A percentile compares a stretch with the other conserved stretches of the same genome.
Conservation (phyloP, 176 grass and related monocot species). For the Hsuehochloa calcarea region DNA sequence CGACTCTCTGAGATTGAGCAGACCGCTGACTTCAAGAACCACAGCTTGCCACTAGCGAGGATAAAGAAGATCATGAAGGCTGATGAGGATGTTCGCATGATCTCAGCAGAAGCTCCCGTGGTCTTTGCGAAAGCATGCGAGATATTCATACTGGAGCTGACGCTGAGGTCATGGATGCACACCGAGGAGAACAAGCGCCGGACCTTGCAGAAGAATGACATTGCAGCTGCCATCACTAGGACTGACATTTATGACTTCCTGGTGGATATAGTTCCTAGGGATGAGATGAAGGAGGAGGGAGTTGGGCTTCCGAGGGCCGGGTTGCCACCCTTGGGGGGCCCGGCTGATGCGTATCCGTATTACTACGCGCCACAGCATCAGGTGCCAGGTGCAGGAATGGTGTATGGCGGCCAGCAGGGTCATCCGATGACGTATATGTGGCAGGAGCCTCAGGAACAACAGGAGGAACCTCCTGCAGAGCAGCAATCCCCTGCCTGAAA, state of each 20-base stretch:
- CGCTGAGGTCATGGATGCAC: slow-evolving; percentile 64
- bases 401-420: slow-evolving; percentile 35
- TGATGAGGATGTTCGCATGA: slow-evolving; percentile 54
- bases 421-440: slow-evolving; percentile 42
- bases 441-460: slow-evolving; percentile 38
- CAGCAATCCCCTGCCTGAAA: slow-evolving; percentile 29
- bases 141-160: slow-evolving; percentile 61
- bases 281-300: slow-evolving; percentile 43
- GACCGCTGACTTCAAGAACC: slow-evolving; percentile 57
- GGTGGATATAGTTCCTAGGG: slow-evolving; percentile 50
- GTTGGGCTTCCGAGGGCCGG: slow-evolving; percentile 35
- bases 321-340: slow-evolving; percentile 31
- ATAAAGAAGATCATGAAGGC: slow-evolving; percentile 81
- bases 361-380: slow-evolving; percentile 32
- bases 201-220: slow-evolving; percentile 59
- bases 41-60: slow-evolving; percentile 52
- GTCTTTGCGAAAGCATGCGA: slow-evolving; percentile 58
- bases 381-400: slow-evolving; percentile 31
- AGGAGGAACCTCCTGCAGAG: slow-evolving; percentile 11
- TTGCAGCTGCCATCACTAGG: slow-evolving; percentile 46
- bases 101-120: slow-evolving; percentile 57
- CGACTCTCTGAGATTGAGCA: slow-evolving; percentile 51
- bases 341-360: slow-evolving; percentile 34
- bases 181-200: slow-evolving; percentile 63
- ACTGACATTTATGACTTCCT: slow-evolving; percentile 69